Percentiles rank a stretch among this genome's conserved stretches.
phyloP scores from a whole-genome alignment of 495 filamentous ascomycete species.

The Ascobolus immersus region DNA sequence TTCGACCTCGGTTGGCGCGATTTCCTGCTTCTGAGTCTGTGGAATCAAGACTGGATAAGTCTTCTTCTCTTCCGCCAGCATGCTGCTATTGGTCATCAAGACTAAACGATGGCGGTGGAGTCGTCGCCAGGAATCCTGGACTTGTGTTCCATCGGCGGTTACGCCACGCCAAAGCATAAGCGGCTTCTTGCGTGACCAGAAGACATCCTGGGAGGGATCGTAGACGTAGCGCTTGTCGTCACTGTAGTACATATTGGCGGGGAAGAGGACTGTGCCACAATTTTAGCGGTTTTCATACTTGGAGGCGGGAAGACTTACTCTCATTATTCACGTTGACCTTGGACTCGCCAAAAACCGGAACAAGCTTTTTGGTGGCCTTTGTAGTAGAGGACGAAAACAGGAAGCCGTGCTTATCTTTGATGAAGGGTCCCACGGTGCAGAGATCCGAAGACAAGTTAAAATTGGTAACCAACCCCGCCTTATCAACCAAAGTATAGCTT shows the following conservation, averaged over 20 bases:
- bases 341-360: slow-evolving; percentile 51
- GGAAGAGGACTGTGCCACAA: slow-evolving; percentile 29
- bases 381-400: slow-evolving; percentile 40
- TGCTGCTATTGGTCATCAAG: slow-evolving; percentile 38
- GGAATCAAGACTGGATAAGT: too few relatives aligned
- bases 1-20: too few relatives aligned
- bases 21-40: too few relatives aligned
- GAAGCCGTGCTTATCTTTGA: slow-evolving; percentile 37
- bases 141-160: slow-evolving; percentile 42
- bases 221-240: slow-evolving; percentile 45
- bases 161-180: slow-evolving; percentile 43
- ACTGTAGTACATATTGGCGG: slow-evolving; percentile 50
- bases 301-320: slow-evolving; percentile 10
- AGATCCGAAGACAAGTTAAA: slow-evolving; percentile 39
- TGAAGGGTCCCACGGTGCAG: slow-evolving; percentile 32
- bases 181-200: slow-evolving; percentile 31
- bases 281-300: background rate
- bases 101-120: slow-evolving; percentile 57
- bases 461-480: slow-evolving; percentile 31
- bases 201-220: slow-evolving; percentile 22
- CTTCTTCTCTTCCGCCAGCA: slow-evolving; percentile 21
- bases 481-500: background rate
- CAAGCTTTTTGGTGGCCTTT: slow-evolving; percentile 26
- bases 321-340: slow-evolving; percentile 62
- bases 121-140: slow-evolving; percentile 33